These are phyloP conservation scores for Colletotrichum somersetense DNA, from an alignment of 2,329 filamentous ascomycete species.

Conservation along the genomic window DNA sequence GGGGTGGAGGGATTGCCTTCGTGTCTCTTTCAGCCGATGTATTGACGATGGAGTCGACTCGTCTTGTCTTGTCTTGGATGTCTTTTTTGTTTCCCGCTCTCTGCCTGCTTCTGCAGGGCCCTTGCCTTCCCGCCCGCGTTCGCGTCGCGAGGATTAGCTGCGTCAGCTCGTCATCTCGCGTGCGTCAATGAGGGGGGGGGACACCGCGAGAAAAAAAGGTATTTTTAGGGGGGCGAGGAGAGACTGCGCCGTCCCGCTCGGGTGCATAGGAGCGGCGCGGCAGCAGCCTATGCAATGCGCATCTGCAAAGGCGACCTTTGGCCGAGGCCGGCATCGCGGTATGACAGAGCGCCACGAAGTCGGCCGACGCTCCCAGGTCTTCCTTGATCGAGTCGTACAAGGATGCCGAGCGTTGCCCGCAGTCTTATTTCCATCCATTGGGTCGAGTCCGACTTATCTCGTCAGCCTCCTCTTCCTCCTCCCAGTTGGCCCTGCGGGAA, in stretches of 20 bases:
- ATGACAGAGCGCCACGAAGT: constrained; percentile 17
- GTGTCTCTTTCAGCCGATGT: background rate
- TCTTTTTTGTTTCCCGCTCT: background rate
- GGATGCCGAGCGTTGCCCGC: background rate
- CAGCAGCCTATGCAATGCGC: constrained; percentile 13
- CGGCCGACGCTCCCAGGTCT: background rate
- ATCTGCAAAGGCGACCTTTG: constrained; percentile 24
- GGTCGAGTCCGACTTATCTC: constrained; percentile 1
- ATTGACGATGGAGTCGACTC: constrained; percentile 8
- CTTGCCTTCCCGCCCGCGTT: background rate
- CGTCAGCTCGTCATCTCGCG: background rate
- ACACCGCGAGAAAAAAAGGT: no score
- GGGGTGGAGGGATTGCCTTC: no score
- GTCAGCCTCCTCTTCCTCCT: background rate
- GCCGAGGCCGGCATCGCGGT: constrained; percentile 39
- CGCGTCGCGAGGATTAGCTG: background rate
- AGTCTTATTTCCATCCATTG: background rate
- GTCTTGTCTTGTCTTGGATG: constrained; percentile 9
- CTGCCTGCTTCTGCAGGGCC: background rate
- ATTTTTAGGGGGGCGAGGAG: rapidly evolving
- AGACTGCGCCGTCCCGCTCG: background rate
- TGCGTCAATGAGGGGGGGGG: no score
- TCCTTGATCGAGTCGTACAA: background rate
- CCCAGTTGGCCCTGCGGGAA: background rate
- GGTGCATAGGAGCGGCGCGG: constrained; percentile 9